Evolutionary conservation across 2,329 filamentous ascomycete species (phyloP), one percentile per base, ranked within the genome.

Genomic region (Fusarium chlamydosporum): DNA sequence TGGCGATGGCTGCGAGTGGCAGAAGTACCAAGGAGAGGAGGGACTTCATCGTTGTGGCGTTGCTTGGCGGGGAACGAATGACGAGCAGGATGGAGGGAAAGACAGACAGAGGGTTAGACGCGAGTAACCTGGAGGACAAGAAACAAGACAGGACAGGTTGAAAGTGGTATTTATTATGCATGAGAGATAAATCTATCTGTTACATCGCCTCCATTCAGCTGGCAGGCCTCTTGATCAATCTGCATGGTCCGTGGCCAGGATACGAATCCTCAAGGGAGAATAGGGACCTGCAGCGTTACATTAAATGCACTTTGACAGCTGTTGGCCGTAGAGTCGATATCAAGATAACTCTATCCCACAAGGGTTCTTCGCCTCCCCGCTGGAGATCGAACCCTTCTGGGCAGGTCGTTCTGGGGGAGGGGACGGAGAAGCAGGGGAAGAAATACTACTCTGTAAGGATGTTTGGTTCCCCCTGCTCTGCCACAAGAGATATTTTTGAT

Each of bases 401-500:
- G 47, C 47, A 51, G 47, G 47, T 51, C 23, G 27, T 45, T 45
- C 42, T 45, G 42, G 27, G 34, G 42, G 47, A 27, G 23, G 23
- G 23, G 23, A 23, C 23, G 42, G 47, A 41, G 18, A 41, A 5
- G 15, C 38, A 41, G 38, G 38, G 38, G 38, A 41, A 11, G 23
- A 43, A 27, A 50, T 38, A 33, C 12, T 37, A 50, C 46, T 8
- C 33, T 50, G 46, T 50, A 50, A 34, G 46, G 46, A 38, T 50
- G 46, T 23, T 2, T 11, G 10, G 29, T 7, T 27, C 42, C 23
- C 23, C 23, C 23, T 23, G 23, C 23, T 23, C 12, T 51, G 34
- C 12, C 23, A 18, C 7, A 27, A 45, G 42, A 45, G 26, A 45
- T 51, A 40, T 51, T 40, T 51, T 40, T 51, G 47, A 51, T 10